Base-by-base conservation (phyloP, 805 yeast species). In the Zygosaccharomyces lentus region DNA sequence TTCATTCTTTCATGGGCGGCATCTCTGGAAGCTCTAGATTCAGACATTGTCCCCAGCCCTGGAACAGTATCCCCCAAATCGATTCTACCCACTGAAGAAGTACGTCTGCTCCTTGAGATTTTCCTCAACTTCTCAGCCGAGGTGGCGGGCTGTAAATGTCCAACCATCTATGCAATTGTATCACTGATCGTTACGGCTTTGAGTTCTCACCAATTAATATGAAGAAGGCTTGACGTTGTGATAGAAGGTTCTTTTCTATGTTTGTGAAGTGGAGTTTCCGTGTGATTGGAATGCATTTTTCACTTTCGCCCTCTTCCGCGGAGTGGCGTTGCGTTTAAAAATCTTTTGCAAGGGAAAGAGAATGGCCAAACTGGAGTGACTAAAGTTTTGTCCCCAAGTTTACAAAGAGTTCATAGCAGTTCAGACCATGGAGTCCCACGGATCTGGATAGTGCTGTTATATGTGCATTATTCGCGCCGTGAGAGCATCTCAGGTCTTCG, bases 61-160 rank as follows among this genome's bases (percentile, higher is more conserved):
- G 87, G 82, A 1, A 80, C 83, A 5, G 65, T 61, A 59, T 87
- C 95, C 19, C 96, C 96, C 3, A 88, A 67, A 43, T 80, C 74
- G 42, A 87, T 78, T 29, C 77, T 74, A 2, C 96, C 95, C 12
- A 88, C 83, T 0, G 90, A 82, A 1, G 93, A 82, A 8, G 78
- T 74, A 53, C 88, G 67, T 53, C 75, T 69, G 13, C 56, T 48
- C 48, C 70, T 63, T 9, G 50, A 44, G 37, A 35, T 50, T 8
- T 47, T 45, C 16, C 40, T 38, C 46, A 51, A 27, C 25, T 47
- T 48, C 32, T 46, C 47, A 9, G 50, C 50, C 9, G 50, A 41
- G 10, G 44, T 43, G 41, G 37, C 32, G 17, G 53, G 50, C 39
- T 41, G 46, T 36, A 46, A 46, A 19, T 45, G 43, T 39, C 47